phyloP scores from a whole-genome alignment of 495 filamentous ascomycete genomes.

The Penicillium riverlandense region DNA sequence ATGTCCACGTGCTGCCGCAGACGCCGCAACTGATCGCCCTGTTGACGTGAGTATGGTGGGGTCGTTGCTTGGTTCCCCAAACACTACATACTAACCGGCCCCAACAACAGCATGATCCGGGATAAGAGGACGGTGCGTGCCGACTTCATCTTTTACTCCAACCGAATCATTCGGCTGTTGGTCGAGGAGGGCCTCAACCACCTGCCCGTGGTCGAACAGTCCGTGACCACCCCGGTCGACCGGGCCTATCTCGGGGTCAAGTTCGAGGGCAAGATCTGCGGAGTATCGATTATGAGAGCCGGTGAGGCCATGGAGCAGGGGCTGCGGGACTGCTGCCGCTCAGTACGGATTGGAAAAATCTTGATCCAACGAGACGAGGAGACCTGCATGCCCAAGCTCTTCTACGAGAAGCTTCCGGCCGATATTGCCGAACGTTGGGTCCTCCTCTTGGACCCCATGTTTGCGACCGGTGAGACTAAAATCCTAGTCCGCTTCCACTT shows the following conservation, averaged over 20 bases:
- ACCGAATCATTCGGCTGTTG: constrained; percentile 94
- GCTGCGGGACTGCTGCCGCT: constrained; percentile 90
- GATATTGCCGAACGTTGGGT: constrained; percentile 93
- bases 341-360: constrained; percentile 95
- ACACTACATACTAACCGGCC: constrained; percentile 10
- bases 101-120: constrained; percentile 72
- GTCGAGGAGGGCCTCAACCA: constrained; percentile 98
- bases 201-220: constrained; percentile 80
- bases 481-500: not conserved
- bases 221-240: constrained; percentile 85
- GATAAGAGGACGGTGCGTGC: constrained; percentile 81
- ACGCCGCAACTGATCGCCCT: constrained; percentile 95
- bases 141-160: constrained; percentile 99
- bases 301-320: constrained; percentile 99
- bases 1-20: constrained; percentile 84
- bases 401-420: constrained; percentile 93
- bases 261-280: constrained; percentile 97
- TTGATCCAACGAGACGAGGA: constrained; percentile 97
- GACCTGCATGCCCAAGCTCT: constrained; percentile 81
- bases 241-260: constrained; percentile 83
- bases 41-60: constrained; percentile 67
- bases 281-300: constrained; percentile 96
- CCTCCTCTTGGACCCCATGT: constrained; percentile 95
- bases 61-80: not conserved
- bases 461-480: constrained; percentile 74